phyloP scores from a whole-genome alignment of 169 alveolate genomes.

The Eimeria acervulina region DNA sequence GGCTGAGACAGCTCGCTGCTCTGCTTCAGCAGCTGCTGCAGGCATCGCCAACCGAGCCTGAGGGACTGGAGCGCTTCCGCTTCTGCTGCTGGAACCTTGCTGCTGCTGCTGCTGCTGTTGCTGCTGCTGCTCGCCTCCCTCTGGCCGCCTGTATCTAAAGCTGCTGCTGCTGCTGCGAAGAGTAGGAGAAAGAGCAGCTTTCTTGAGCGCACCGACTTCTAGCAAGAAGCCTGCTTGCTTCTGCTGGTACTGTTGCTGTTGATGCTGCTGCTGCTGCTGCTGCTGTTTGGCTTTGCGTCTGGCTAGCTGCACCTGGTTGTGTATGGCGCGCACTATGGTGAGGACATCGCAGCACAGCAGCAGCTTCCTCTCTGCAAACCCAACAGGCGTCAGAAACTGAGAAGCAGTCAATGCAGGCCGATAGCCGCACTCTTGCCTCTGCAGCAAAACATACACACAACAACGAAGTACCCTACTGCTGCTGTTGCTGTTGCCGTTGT shows the following conservation, averaged over 20 bases:
- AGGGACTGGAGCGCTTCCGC: constrained; percentile 26
- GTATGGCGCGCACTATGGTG: constrained; percentile 47
- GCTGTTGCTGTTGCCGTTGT: too few relatives aligned
- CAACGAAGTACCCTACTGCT: background rate
- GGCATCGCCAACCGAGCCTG: background rate
- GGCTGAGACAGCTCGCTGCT: constrained; percentile 4
- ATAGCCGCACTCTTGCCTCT: constrained; percentile 76
- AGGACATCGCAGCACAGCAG: constrained; percentile 67
- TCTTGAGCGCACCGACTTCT: background rate
- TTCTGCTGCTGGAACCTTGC: background rate
- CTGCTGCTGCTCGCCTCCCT: too few relatives aligned
- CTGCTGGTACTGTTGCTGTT: constrained; percentile 32
- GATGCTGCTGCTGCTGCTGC: constrained; percentile 10
- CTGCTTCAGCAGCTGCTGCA: background rate
- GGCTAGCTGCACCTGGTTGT: constrained; percentile 52
- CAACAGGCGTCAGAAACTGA: constrained; percentile 71
- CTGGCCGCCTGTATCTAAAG: background rate
- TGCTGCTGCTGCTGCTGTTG: too few relatives aligned
- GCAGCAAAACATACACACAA: constrained; percentile 44
- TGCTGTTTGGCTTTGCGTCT: too few relatives aligned
- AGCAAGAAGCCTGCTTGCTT: background rate
- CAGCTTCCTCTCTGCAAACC: constrained; percentile 74
- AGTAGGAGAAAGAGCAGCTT: background rate
- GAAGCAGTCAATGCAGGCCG: constrained; percentile 76
- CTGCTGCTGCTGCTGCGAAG: constrained; percentile 49